Conservation (phyloP, 2,329 filamentous ascomycete genomes). For the Colletotrichum somersetense region DNA sequence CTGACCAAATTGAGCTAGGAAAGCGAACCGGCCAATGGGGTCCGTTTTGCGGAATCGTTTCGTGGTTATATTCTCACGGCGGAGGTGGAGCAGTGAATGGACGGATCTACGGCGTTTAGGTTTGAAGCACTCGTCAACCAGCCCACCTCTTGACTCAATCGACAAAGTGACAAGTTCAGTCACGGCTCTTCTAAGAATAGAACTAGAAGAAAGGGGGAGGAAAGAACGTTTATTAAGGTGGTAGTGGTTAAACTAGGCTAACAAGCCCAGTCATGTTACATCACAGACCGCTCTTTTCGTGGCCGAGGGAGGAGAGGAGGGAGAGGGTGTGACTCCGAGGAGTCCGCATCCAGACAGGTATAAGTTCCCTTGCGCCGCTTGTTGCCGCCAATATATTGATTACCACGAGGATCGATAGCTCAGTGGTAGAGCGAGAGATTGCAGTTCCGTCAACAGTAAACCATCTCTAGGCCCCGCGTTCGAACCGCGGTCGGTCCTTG, state of each 20-base stretch:
- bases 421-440: slow-evolving; percentile 40
- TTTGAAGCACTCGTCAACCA: neutral
- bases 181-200: neutral
- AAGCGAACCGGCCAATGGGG: neutral
- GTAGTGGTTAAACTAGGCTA: neutral
- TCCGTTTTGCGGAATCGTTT: neutral
- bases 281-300: neutral
- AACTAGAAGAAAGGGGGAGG: neutral
- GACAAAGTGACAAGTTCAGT: no score
- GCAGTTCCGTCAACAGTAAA: neutral
- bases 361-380: rapidly evolving
- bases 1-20: slow-evolving; percentile 32
- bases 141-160: neutral
- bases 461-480: slow-evolving; percentile 35
- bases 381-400: rapidly evolving
- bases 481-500: slow-evolving; percentile 33
- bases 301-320: neutral
- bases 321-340: neutral
- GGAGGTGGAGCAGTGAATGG: neutral
- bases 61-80: neutral
- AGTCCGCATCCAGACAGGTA: neutral
- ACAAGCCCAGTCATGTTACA: neutral
- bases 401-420: slow-evolving; percentile 34
- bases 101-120: neutral
- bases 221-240: neutral